phyloP scores from a whole-genome alignment of 148 eudicot genomes.

The Rhododendron vialii region DNA sequence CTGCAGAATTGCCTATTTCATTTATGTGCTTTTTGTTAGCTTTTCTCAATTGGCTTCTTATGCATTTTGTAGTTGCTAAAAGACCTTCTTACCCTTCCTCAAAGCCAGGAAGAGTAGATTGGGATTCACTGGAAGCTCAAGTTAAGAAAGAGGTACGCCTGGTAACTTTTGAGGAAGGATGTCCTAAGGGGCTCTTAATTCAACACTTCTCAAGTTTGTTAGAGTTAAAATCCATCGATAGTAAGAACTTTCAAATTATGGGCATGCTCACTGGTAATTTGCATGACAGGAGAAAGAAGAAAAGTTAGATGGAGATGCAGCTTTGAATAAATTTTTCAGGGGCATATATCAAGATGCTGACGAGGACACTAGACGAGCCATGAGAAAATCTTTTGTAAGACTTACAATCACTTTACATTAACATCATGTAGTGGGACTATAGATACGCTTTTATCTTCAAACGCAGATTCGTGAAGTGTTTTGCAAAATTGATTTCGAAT shows the following conservation, averaged over 20 bases:
- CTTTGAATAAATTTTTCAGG: constrained; percentile 88
- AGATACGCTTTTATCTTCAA: background rate
- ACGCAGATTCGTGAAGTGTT: background rate
- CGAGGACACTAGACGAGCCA: constrained; percentile 92
- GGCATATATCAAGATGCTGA: constrained; percentile 80
- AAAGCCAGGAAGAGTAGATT: constrained; percentile 53
- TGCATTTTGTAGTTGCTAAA: constrained; percentile 37
- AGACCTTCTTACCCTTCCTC: constrained; percentile 83
- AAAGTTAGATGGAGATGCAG: constrained; percentile 96
- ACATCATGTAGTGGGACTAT: background rate
- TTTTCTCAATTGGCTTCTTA: background rate
- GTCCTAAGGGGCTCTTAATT: constrained; percentile 11
- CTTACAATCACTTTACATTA: background rate
- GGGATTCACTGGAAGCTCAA: constrained; percentile 97
- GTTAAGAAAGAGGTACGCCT: constrained; percentile 63
- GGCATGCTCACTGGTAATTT: background rate
- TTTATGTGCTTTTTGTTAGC: background rate
- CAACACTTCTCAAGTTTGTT: constrained; percentile 12
- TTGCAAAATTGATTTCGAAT: background rate
- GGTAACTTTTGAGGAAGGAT: background rate
- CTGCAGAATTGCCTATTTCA: background rate
- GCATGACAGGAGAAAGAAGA: constrained; percentile 92
- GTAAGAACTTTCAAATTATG: background rate
- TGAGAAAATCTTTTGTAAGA: constrained; percentile 97
- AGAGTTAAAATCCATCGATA: background rate